Conservation (phyloP, 768 basidiomycete genomes). For the Amanita rimosa region DNA sequence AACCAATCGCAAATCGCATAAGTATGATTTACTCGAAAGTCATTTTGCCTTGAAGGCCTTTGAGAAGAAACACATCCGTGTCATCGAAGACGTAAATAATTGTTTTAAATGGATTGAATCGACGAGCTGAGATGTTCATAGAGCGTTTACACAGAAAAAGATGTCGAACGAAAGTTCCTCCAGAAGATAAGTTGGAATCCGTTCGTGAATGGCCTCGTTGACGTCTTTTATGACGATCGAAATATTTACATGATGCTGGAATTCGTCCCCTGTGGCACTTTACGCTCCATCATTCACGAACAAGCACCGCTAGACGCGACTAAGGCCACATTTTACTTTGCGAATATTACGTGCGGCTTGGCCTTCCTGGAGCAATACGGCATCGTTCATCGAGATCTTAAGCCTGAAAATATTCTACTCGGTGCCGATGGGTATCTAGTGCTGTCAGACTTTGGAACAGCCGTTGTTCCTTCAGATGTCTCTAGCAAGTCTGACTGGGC, state of each 20-base stretch:
- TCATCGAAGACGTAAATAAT: conserved; percentile 12
- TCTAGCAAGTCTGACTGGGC: conserved; percentile 16
- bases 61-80: conserved; percentile 22
- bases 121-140: neutral
- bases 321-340: conserved; percentile 37
- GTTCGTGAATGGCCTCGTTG: conserved; percentile 36
- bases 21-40: conserved; percentile 22
- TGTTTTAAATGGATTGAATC: neutral
- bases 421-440: conserved; percentile 44
- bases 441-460: conserved; percentile 40
- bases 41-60: conserved; percentile 37
- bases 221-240: conserved; percentile 31
- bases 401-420: conserved; percentile 47
- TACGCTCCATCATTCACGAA: conserved; percentile 24
- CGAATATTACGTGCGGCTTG: conserved; percentile 40
- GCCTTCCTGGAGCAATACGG: conserved; percentile 31
- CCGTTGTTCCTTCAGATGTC: conserved; percentile 15
- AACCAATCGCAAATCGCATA: conserved; percentile 15
- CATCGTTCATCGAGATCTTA: conserved; percentile 45
- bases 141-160: conserved; percentile 18
- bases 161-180: conserved; percentile 32
- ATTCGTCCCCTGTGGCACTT: conserved; percentile 31
- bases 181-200: conserved; percentile 38
- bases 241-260: conserved; percentile 44
- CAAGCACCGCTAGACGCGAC: conserved; percentile 19